Percentiles rank a stretch among this genome's conserved stretches.
Evolutionary conservation across 345 rosid species (phyloP).

Genomic region (Luvunga scandens): DNA sequence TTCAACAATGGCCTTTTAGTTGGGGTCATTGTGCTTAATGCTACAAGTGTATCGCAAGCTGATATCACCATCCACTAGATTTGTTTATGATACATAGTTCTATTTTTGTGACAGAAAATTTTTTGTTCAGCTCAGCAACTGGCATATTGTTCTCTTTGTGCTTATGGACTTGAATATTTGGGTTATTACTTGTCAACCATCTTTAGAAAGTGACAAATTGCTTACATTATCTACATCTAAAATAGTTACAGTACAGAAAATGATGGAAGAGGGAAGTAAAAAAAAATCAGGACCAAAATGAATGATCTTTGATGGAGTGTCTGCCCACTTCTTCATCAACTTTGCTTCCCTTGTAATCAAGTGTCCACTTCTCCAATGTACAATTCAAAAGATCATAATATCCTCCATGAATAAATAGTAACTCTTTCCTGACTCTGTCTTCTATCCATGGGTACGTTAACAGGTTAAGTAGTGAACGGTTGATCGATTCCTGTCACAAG

Average conservation of each 20-base stretch:
- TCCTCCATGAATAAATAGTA: constrained; percentile 57
- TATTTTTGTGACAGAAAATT: background rate
- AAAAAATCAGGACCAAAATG: constrained; percentile 40
- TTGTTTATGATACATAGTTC: background rate
- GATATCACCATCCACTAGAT: no score
- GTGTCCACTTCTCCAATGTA: constrained; percentile 57
- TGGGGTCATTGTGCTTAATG: no score
- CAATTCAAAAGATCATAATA: constrained; percentile 61
- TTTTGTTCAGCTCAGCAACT: background rate
- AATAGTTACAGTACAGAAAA: background rate
- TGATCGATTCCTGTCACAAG: constrained; percentile 60
- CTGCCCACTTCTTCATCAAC: constrained; percentile 13
- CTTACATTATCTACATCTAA: background rate
- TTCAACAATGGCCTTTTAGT: no score
- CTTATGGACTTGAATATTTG: background rate
- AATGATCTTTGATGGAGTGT: constrained; percentile 27
- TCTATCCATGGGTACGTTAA: constrained; percentile 72
- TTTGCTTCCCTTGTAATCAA: constrained; percentile 34
- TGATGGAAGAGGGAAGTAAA: background rate
- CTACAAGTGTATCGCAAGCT: no score
- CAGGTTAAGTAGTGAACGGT: constrained; percentile 55
- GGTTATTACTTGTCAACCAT: no score
- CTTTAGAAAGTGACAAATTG: background rate
- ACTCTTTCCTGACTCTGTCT: constrained; percentile 46
- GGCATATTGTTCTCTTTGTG: background rate